Evolutionary conservation across 202 grass and related monocot genomes (phyloP), one percentile per base, ranked within the genome.

Genomic region (Bolboschoenoplectus hybrid): DNA sequence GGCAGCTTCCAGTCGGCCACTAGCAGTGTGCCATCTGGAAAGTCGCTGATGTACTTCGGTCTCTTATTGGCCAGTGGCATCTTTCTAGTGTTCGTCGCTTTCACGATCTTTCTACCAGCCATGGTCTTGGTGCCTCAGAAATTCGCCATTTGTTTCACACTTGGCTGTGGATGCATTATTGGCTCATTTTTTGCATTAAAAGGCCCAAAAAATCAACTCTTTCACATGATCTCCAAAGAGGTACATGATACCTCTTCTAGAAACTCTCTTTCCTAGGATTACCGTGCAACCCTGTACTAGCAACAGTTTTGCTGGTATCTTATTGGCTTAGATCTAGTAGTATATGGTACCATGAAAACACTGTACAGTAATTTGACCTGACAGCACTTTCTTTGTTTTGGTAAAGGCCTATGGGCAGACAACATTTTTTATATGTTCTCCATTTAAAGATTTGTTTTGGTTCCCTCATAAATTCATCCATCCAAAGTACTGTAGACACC

Each of bases 81-180:
- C 34, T 98, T 98, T 82, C 93, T 98, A 39, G 85, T 98, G 65
- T 98, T 94, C 82, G 92, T 98, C 11, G 93, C 96, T 16, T 98
- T 96, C 88, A 98, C 91, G 9, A 94, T 98, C 85, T 98, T 98
- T 76, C 90, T 98, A 57, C 93, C 96, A 51, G 96, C 89, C 82
- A 98, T 96, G 89, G 93, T 98, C 65, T 86, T 98, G 90, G 87
- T 94, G 89, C 96, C 96, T 47, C 96, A 98, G 81, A 98, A 98
- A 74, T 98, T 98, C 49, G 96, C 93, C 0, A 96, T 94, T 40
- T 96, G 96, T 92, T 98, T 98, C 88, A 98, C 96, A 0, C 69
- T 86, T 86, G 93, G 96, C 43, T 96, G 93, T 88, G 93, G 90
- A 61, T 90, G 88, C 68, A 96, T 98, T 89, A 90, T 98, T 17